Evolutionary conservation across 2,329 filamentous ascomycete species (phyloP), one percentile per base, ranked within the genome.

Genomic region (Aspergillus uvarum): DNA sequence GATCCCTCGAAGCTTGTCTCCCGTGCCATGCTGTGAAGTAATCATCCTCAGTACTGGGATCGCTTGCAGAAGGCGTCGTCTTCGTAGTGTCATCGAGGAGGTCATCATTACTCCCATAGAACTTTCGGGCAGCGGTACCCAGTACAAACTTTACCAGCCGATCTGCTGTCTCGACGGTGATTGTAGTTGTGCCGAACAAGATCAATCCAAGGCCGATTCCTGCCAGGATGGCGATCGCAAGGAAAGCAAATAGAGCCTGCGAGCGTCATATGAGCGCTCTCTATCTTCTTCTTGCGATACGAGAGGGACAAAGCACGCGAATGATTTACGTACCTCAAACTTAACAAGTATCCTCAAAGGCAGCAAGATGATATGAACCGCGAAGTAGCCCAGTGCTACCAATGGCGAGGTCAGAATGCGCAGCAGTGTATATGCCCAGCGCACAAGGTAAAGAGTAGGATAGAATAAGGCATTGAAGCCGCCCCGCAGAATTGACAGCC

Each of bases 181-280:
- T 69, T 59, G 77, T 79, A 59, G 86, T 88, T 19, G 81, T 79
- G 56, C 85, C 75, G 68, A 85, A 82, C 48, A 92, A 74, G 19
- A 84, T 65, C 54, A 87, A 73, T 54, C 89, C 90, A 29, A 87
- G 79, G 11, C 85, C 54, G 55, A 87, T 76, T n/a, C 91, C 91
- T 55, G 91, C 80, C 19, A 90, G 74, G 32, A 85, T 82, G 7
- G 90, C 91, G 24, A 87, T 82, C 52, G 86, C 87, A 51, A 92
- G 80, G 68, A 82, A 88, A 68, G 83, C 82, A 56, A 75, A 73
- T 21, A 80, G 60, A 51, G 76, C 76, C 80, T 82, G 58, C 16
- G 49, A 49, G 12, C 21, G 38, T 48, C 38, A 16, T n/a, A 42
- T 32, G 14, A 53, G 47, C 44, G 22, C 22, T 22, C 22, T 14